Percentiles rank a stretch among this genome's conserved stretches.
Conservation (phyloP, 208 protist species). For the Porcisia hertigi region DNA sequence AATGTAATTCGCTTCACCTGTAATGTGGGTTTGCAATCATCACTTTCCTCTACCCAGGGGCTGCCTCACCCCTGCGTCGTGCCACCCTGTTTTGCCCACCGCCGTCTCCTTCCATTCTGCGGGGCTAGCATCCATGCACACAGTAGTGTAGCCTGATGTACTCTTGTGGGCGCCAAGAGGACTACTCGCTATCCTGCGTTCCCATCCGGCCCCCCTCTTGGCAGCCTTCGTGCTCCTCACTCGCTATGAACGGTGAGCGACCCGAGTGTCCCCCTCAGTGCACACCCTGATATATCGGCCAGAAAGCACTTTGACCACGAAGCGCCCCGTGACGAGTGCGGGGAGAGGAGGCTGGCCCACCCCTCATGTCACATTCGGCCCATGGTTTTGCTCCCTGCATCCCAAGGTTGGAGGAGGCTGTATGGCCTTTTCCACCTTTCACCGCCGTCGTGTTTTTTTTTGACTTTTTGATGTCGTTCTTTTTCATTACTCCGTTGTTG, state of each 20-base stretch:
- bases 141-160: not conserved
- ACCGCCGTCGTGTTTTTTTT: no score
- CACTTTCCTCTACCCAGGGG: conserved; percentile 5
- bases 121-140: not conserved
- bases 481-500: no score
- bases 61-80: not conserved
- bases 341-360: no score
- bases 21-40: not conserved
- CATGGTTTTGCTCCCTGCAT: no score
- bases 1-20: not conserved
- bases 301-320: no score
- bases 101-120: not conserved
- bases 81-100: not conserved
- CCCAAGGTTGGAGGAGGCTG: no score
- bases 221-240: not conserved
- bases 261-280: not conserved
- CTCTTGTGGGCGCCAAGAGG: no score
- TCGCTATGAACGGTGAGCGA: not conserved
- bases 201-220: not conserved
- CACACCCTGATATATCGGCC: no score
- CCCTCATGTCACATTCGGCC: no score
- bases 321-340: no score
- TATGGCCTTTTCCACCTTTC: no score
- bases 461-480: no score
- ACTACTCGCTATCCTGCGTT: conserved; percentile 9